Percentiles rank a stretch among this genome's conserved stretches.
These are phyloP conservation scores for Umbelopsis sp. DNA, from an alignment of 192 early-diverging fungal species.

Conservation along the genomic window DNA sequence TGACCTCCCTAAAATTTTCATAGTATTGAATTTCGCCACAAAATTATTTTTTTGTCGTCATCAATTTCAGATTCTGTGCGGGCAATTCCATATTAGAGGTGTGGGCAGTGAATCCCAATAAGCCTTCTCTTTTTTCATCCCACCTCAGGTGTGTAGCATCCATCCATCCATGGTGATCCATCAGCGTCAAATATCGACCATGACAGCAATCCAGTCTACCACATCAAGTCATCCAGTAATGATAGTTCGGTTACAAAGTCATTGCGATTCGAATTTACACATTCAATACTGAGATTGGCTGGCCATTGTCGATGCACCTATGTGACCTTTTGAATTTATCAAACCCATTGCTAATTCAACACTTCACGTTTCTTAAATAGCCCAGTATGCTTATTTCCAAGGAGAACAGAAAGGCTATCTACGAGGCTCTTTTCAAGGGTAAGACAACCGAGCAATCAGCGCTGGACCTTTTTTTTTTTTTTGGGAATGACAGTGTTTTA, in stretches of 20 bases:
- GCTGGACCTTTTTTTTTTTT: slow-evolving; percentile 7
- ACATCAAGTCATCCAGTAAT: not conserved
- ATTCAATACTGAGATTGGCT: slow-evolving; percentile 7
- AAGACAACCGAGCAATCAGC: slow-evolving; percentile 39
- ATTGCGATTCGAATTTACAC: not conserved
- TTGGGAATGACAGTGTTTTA: not conserved
- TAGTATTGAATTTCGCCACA: not conserved
- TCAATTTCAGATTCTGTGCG: not conserved
- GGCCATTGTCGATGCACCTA: not conserved
- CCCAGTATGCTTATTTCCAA: slow-evolving; percentile 45
- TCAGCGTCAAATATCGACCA: not conserved
- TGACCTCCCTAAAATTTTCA: no score
- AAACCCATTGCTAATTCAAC: slow-evolving; percentile 10
- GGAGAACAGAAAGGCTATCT: slow-evolving; percentile 96
- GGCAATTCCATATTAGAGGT: not conserved
- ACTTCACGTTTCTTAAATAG: not conserved
- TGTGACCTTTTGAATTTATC: not conserved
- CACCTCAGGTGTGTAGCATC: slow-evolving; percentile 21
- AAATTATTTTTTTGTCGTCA: slow-evolving; percentile 1
- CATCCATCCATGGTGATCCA: slow-evolving; percentile 19
- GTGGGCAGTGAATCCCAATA: not conserved
- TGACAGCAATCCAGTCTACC: not conserved
- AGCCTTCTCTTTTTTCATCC: slow-evolving; percentile 21
- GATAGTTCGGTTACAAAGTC: not conserved
- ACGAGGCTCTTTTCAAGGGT: slow-evolving; percentile 91